Base-by-base conservation (phyloP, 2,329 filamentous ascomycete genomes). In the Colletotrichum incanum region DNA sequence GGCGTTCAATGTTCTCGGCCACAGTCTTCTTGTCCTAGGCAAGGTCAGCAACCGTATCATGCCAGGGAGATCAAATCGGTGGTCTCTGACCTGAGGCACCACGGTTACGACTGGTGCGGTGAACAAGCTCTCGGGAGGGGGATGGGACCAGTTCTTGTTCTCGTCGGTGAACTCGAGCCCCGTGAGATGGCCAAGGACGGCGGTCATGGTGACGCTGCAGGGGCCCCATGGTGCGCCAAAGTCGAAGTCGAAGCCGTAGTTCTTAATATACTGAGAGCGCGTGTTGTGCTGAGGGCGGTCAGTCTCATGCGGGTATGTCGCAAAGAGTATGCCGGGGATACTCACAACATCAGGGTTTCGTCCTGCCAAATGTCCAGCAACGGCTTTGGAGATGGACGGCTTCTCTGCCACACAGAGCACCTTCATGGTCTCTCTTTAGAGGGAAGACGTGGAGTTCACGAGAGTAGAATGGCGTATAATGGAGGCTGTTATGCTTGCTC, bases 361-460 rank as follows among this genome's bases (percentile, higher is more conserved):
- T 61, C 96, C 96, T 41, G 93, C 93, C 37, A 99, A 88, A 85
- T 98, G 96, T 70, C 91, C 90, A 49, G 96, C 94, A 61, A 99
- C 96, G 47, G 96, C 95, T 83, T 96, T 98, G 70, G 96, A 94
- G 74, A 99, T 98, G 52, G 96, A 97, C 45, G 95, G 95, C 87
- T 99, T 89, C 76, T 89, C 88, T 52, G 88, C 87, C 76, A 89
- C 87, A 75, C 87, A 89, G 16, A 89, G 80, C 49, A 89, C 84
- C 77, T 80, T 88, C 83, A 89, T 89, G 80, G 84, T 87, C 28
- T 28, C 37, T 18, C 39, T 28, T 14, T 41, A 55, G 26, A 9
- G 37, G 34, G 6, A 16, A 37, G 12, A 2, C 20, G 20, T 49
- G 20, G 6, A 18, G 20, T 34, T 37, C 43, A 61, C 41, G 28